These are phyloP conservation scores for Crepidotus sp. DNA, from an alignment of 1,284 basidiomycete genomes.

Conservation along the genomic window DNA sequence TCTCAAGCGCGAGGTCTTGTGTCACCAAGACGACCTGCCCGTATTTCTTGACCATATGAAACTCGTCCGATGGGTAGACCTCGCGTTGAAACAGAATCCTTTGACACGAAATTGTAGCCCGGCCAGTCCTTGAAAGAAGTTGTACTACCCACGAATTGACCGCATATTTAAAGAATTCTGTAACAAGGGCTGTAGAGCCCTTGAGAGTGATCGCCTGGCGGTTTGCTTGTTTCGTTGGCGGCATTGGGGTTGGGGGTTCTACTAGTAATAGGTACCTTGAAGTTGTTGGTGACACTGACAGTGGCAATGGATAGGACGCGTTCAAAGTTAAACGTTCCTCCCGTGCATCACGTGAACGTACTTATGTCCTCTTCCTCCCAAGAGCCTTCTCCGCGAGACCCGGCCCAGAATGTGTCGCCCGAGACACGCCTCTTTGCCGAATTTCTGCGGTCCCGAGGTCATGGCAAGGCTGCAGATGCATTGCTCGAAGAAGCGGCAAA, in stretches of 20 bases:
- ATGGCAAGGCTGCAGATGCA: constrained; percentile 67
- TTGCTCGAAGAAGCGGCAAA: constrained; percentile 67
- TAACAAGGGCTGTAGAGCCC: constrained; percentile 91
- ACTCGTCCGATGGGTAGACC: constrained; percentile 97
- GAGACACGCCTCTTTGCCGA: constrained; percentile 68
- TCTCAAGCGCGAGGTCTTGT: constrained; percentile 85
- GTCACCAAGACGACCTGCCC: constrained; percentile 94
- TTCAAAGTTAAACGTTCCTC: no score
- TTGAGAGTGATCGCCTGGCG: constrained; percentile 82
- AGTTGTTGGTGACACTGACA: no score
- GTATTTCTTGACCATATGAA: constrained; percentile 99
- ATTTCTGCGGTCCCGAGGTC: constrained; percentile 78
- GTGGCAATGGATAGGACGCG: no score
- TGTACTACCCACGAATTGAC: constrained; percentile 81
- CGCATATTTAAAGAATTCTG: constrained; percentile 98
- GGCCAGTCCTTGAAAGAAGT: neutral
- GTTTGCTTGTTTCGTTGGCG: constrained; percentile 1
- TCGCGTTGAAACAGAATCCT: constrained; percentile 96
- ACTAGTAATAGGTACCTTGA: no score
- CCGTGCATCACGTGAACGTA: constrained; percentile 19
- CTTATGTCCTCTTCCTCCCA: constrained; percentile 31
- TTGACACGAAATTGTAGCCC: neutral
- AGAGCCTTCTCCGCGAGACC: constrained; percentile 35
- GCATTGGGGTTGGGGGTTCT: constrained; percentile 2
- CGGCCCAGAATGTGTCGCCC: constrained; percentile 26